These are phyloP conservation scores for Stellera chamaejasme DNA, from an alignment of 345 rosid species.

Conservation along the genomic window DNA sequence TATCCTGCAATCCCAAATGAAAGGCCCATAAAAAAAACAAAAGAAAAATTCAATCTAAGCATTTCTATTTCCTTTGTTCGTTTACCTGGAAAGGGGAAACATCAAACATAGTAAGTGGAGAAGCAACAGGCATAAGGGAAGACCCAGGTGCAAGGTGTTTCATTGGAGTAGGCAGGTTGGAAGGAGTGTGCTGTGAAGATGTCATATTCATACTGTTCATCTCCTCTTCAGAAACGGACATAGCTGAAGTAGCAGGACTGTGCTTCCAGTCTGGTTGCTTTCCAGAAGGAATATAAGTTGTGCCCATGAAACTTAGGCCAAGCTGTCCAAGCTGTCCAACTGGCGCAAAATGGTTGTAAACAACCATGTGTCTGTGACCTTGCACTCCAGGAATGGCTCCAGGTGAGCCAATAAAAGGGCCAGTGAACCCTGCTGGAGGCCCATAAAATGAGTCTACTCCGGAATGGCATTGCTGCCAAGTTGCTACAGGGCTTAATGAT, in stretches of 20 bases:
- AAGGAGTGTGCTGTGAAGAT: slow-evolving; percentile 48
- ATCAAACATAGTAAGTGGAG: slow-evolving; percentile 88
- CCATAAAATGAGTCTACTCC: slow-evolving; percentile 93
- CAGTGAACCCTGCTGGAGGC: slow-evolving; percentile 75
- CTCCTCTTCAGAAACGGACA: slow-evolving; percentile 58
- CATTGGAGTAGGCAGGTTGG: slow-evolving; percentile 52
- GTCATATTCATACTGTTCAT: slow-evolving; percentile 42
- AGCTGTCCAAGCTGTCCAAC: slow-evolving; percentile 94
- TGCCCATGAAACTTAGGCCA: slow-evolving; percentile 94
- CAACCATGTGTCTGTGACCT: slow-evolving; percentile 93
- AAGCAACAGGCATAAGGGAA: slow-evolving; percentile 61
- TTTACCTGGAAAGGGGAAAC: slow-evolving; percentile 91
- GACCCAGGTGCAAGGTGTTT: slow-evolving; percentile 82
- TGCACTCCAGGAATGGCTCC: slow-evolving; percentile 87
- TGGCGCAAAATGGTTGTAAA: slow-evolving; percentile 97
- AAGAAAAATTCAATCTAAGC: neutral
- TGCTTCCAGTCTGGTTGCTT: slow-evolving; percentile 97
- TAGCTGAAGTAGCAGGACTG: slow-evolving; percentile 53
- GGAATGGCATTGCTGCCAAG: slow-evolving; percentile 81
- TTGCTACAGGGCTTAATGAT: slow-evolving; percentile 53
- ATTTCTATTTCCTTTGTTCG: neutral
- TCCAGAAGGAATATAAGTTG: slow-evolving; percentile 82
- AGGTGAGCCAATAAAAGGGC: slow-evolving; percentile 84
- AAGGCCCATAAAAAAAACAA: neutral
- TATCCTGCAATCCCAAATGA: neutral